A percentile compares a stretch with the other conserved stretches of the same genome.
phyloP scores from a whole-genome alignment of 129 eudicot species.

The Lactuca sativa region DNA sequence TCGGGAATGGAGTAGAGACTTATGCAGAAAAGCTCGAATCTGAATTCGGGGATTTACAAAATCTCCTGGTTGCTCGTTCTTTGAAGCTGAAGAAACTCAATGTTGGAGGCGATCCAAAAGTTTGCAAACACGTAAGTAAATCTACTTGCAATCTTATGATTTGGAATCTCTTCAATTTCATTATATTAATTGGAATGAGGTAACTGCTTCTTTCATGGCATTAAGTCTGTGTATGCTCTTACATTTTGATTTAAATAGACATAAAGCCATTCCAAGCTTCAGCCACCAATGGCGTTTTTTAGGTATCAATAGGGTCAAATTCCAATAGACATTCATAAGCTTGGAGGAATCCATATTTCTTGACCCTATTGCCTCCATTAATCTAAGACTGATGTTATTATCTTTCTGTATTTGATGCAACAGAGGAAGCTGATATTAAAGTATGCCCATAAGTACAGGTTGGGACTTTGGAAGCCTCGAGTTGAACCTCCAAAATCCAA shows the following conservation, averaged over 20 bases:
- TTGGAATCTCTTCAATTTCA: not conserved
- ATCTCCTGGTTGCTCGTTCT: constrained; percentile 74
- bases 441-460: constrained; percentile 82
- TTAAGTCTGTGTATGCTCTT: not conserved
- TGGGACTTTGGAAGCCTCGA: constrained; percentile 98
- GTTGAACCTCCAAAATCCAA: constrained; percentile 41
- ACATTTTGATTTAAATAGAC: not conserved
- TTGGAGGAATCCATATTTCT: not conserved
- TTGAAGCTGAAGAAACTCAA: constrained; percentile 77
- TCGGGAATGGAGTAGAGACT: constrained; percentile 84
- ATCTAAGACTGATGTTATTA: not conserved
- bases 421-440: constrained; percentile 98
- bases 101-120: constrained; percentile 44
- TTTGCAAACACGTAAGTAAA: constrained; percentile 64
- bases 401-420: constrained; percentile 5
- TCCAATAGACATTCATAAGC: not conserved
- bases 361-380: constrained; percentile 1
- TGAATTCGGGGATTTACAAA: constrained; percentile 81
- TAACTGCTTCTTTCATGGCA: not conserved
- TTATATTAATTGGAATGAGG: not conserved
- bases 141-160: not conserved
- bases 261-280: not conserved
- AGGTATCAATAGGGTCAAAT: not conserved
- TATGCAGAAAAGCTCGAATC: constrained; percentile 74
- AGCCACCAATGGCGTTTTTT: not conserved